These are phyloP conservation scores for Aspergillus pseudotamarii DNA, from an alignment of 2,329 filamentous ascomycete species.

Conservation along the genomic window DNA sequence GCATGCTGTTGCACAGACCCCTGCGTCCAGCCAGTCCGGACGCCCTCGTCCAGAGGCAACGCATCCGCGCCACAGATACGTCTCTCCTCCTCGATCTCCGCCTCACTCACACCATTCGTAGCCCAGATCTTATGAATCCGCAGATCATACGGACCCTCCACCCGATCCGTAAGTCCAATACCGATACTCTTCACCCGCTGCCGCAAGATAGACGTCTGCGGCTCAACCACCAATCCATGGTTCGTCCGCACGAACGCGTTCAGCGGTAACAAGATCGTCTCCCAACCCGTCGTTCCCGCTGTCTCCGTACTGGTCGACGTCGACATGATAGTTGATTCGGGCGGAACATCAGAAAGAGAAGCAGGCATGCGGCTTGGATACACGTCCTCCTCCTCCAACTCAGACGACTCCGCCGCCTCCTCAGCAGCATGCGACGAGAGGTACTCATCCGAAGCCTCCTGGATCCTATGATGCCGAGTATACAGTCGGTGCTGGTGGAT, in stretches of 20 bases:
- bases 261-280: slow-evolving; percentile 90
- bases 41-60: slow-evolving; percentile 40
- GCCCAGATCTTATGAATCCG: slow-evolving; percentile 88
- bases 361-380: slow-evolving; percentile 36
- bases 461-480: slow-evolving; percentile 46
- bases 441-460: slow-evolving; percentile 19
- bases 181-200: slow-evolving; percentile 85
- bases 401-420: slow-evolving; percentile 23
- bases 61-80: slow-evolving; percentile 44
- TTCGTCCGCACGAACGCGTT: slow-evolving; percentile 95
- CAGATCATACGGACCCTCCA: slow-evolving; percentile 86
- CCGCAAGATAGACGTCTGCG: slow-evolving; percentile 84
- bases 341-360: slow-evolving; percentile 42
- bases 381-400: slow-evolving; percentile 21
- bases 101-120: slow-evolving; percentile 66
- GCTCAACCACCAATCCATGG: slow-evolving; percentile 87
- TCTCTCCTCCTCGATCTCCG: slow-evolving; percentile 44
- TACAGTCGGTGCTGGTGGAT: slow-evolving; percentile 90
- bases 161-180: slow-evolving; percentile 83
- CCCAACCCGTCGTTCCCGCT: slow-evolving; percentile 81
- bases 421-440: slow-evolving; percentile 18
- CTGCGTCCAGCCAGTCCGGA: slow-evolving; percentile 31
- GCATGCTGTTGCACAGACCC: slow-evolving; percentile 17
- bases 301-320: slow-evolving; percentile 44
- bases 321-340: slow-evolving; percentile 38